These are phyloP conservation scores for Jackrogersella multiformis DNA, from an alignment of 495 filamentous ascomycete species.

Conservation along the genomic window DNA sequence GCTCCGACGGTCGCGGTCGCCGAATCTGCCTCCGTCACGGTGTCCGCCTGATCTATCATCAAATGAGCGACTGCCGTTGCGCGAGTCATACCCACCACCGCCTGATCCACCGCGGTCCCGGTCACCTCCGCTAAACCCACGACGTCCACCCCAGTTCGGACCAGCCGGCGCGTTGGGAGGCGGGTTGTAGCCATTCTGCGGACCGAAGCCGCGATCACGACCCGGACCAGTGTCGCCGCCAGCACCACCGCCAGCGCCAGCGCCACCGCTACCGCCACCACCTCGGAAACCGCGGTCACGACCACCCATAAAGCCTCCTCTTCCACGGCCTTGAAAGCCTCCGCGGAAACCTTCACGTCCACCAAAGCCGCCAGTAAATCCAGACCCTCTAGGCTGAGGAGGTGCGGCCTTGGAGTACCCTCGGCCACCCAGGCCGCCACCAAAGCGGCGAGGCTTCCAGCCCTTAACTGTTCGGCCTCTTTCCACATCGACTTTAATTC, in stretches of 20 bases:
- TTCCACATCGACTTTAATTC: slow-evolving; percentile 94
- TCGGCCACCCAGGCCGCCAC: slow-evolving; percentile 90
- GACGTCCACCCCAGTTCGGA: slow-evolving; percentile 71
- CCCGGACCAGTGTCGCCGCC: slow-evolving; percentile 65
- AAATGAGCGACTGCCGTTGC: slow-evolving; percentile 68
- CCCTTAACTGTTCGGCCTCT: slow-evolving; percentile 93
- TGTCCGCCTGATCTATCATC: slow-evolving; percentile 67
- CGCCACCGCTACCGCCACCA: slow-evolving; percentile 61
- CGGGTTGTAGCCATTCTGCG: slow-evolving; percentile 57
- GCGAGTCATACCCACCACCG: slow-evolving; percentile 69
- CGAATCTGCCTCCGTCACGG: slow-evolving; percentile 61
- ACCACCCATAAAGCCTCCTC: slow-evolving; percentile 65
- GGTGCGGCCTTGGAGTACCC: slow-evolving; percentile 88
- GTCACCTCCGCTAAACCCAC: slow-evolving; percentile 60
- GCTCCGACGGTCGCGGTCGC: slow-evolving; percentile 65
- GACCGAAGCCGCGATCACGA: slow-evolving; percentile 68
- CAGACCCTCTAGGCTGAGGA: slow-evolving; percentile 77
- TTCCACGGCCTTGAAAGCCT: slow-evolving; percentile 67
- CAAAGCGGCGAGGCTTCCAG: slow-evolving; percentile 92
- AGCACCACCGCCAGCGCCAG: slow-evolving; percentile 66
- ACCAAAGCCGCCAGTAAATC: slow-evolving; percentile 72
- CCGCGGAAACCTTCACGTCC: slow-evolving; percentile 65
- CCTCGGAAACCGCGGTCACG: slow-evolving; percentile 62
- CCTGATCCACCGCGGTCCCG: slow-evolving; percentile 56
- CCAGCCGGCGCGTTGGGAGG: slow-evolving; percentile 84